Evolutionary conservation across 1,284 basidiomycete genomes (phyloP), one percentile per base, ranked within the genome.

Genomic region (Leccinum holopus): DNA sequence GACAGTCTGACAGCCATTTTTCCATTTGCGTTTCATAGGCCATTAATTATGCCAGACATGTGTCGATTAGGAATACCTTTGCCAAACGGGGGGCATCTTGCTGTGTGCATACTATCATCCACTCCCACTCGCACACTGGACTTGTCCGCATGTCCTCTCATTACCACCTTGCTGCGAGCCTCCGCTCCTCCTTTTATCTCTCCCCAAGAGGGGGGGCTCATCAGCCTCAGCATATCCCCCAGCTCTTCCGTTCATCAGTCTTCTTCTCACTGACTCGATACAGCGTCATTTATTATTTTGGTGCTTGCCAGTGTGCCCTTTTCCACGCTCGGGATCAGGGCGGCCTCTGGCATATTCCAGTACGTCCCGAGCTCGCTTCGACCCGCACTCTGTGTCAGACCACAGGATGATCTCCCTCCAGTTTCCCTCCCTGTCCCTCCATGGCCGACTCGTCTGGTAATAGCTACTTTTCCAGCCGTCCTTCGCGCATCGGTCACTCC

Each of bases 281-380:
- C 52, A 52, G 54, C 54, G 11, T 37, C 55, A 21, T 57, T 61
- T 59, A 16, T 59, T 65, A 32, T 65, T 68, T 62, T 47, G 12
- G 51, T 39, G 39, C 21, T 56, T 56, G 7, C 37, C 37, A 39
- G 37, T 39, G 68, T 63, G 3, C 64, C 63, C 63, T 73, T 76
- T 73, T 74, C 72, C 74, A 73, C 72, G 72, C 63, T 71, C 57
- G 65, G 72, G 62, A 68, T 66, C 59, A 64, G 61, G 61, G 55
- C 60, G 60, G 59, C 57, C 16, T 55, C 57, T 44, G 16, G 59
- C 51, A 57, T 58, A 58, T 71, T 65, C 60, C 63, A 66, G 74
- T 73, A 62, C 59, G 74, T 72, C 28, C 33, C 52, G 5, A 44
- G 61, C 51, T 65, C 59, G 56, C 55, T 61, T 65, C 59, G 44